Percentiles rank a stretch among this genome's conserved stretches.
Evolutionary conservation across 306 rosid species (phyloP).

Genomic region (Quercus wislizeni): DNA sequence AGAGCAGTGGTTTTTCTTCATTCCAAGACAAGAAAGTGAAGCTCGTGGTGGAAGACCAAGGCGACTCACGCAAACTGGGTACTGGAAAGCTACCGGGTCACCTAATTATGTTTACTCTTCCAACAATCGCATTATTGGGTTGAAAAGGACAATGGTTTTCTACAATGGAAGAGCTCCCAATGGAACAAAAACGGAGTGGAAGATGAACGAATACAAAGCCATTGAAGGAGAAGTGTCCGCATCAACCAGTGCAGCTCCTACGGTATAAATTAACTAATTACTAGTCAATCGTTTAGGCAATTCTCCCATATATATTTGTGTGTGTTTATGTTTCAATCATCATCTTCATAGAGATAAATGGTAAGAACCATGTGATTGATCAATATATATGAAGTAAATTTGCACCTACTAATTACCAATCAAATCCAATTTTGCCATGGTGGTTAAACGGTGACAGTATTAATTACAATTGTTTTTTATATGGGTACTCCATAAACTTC

Average conservation of each 20-base stretch:
- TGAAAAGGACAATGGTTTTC: slow-evolving; percentile 87
- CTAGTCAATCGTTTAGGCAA: background rate
- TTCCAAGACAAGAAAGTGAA: slow-evolving; percentile 78
- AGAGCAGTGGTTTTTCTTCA: slow-evolving; percentile 90
- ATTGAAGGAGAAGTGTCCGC: slow-evolving; percentile 28
- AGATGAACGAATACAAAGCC: slow-evolving; percentile 87
- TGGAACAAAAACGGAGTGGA: slow-evolving; percentile 87
- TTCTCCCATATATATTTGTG: background rate
- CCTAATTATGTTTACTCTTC: slow-evolving; percentile 68
- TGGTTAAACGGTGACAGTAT: too few relatives aligned
- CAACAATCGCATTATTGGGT: slow-evolving; percentile 49
- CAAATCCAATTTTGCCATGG: background rate
- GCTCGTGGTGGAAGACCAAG: slow-evolving; percentile 85
- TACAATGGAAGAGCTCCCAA: slow-evolving; percentile 75
- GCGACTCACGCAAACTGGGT: slow-evolving; percentile 65
- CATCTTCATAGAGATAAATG: background rate
- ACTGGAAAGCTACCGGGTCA: slow-evolving; percentile 94
- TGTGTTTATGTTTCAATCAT: background rate
- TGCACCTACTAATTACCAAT: background rate
- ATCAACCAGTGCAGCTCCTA: slow-evolving; percentile 14
- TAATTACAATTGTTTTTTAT: too few relatives aligned
- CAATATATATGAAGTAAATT: background rate
- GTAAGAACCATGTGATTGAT: background rate
- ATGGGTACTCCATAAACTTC: background rate
- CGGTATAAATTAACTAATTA: slow-evolving; percentile 4